Evolutionary conservation across 2,329 filamentous ascomycete genomes (phyloP), one percentile per base, ranked within the genome.

Genomic region (Trichoderma sp.): DNA sequence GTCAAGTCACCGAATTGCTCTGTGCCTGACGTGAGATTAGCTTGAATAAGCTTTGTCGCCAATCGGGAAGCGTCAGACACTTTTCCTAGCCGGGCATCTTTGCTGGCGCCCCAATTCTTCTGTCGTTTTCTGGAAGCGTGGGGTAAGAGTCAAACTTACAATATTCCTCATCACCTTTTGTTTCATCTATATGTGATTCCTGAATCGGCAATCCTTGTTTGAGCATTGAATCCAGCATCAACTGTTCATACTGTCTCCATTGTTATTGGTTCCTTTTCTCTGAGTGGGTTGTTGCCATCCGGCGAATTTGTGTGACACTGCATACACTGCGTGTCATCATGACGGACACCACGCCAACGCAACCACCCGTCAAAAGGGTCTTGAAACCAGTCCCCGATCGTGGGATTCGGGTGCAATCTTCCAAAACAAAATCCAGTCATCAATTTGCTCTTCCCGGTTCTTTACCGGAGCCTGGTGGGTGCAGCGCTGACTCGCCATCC

Each of bases 371-470:
- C 35, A 80, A 79, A 73, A 78, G 75, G 69, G 62, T 62, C 8
- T 78, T 84, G 59, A 81, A 81, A 75, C 80, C 81, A 21, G 78
- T 80, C 27, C 79, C 78, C 56, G 50, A 71, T 60, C 76, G 77
- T 27, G 73, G 76, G 31, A 77, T 74, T 11, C 78, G 81, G 38
- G 67, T 80, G 56, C 81, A 83, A 50, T 77, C 77, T 63, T 78
- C 82, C 29, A 77, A 74, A 16, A 62, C 71, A 24, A 80, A 79
- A 53, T 78, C 80, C 31, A 82, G 83, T 67, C 80, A 83, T 64
- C 79, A 78, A 45, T 82, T 82, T 75, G 71, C 78, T 29, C 71
- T 82, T 56, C 82, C 82, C 63, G 82, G 78, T 50, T 76, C 80
- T 14, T 76, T 78, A 14, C 78, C 81, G 35, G 78, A 79, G 38